A percentile compares a stretch with the other conserved stretches of the same genome.
Conservation (phyloP, 164 flowering plant genomes). For the Euptelea pleiosperma region DNA sequence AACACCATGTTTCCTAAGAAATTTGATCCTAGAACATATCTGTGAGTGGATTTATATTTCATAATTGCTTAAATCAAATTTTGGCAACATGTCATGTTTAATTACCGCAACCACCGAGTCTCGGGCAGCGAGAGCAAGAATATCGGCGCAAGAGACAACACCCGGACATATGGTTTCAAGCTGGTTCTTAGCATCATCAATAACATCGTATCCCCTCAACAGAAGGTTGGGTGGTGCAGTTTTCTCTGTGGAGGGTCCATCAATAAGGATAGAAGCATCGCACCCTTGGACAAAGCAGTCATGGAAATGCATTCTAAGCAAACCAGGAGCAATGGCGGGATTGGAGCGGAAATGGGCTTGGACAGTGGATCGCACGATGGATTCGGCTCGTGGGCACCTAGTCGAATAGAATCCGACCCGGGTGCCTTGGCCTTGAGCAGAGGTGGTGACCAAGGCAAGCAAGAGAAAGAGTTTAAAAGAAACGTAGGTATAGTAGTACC, state of each 20-base stretch:
- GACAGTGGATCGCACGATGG: constrained; percentile 39
- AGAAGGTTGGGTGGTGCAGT: constrained; percentile 38
- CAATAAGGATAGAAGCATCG: constrained; percentile 57
- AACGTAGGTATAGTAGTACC: background rate
- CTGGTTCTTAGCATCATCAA: constrained; percentile 53
- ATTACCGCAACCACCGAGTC: constrained; percentile 57
- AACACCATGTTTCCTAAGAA: no score
- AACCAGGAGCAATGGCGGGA: constrained; percentile 45
- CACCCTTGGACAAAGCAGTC: constrained; percentile 78
- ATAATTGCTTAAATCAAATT: no score
- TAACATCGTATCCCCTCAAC: constrained; percentile 51
- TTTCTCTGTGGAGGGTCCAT: constrained; percentile 45
- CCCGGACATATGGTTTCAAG: constrained; percentile 62
- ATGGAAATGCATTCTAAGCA: constrained; percentile 64
- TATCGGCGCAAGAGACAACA: constrained; percentile 71
- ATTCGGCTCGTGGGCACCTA: constrained; percentile 46
- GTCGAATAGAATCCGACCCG: constrained; percentile 43
- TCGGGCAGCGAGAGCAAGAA: constrained; percentile 62
- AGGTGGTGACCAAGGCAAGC: background rate
- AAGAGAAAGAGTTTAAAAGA: background rate
- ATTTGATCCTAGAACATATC: no score
- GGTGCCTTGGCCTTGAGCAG: constrained; percentile 33
- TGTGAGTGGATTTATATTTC: no score
- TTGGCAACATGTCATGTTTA: background rate
- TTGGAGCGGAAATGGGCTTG: constrained; percentile 24